A percentile compares a stretch with the other conserved stretches of the same genome.
Conservation (phyloP, 176 grass and related monocot genomes). For the Ensete ventricosum region DNA sequence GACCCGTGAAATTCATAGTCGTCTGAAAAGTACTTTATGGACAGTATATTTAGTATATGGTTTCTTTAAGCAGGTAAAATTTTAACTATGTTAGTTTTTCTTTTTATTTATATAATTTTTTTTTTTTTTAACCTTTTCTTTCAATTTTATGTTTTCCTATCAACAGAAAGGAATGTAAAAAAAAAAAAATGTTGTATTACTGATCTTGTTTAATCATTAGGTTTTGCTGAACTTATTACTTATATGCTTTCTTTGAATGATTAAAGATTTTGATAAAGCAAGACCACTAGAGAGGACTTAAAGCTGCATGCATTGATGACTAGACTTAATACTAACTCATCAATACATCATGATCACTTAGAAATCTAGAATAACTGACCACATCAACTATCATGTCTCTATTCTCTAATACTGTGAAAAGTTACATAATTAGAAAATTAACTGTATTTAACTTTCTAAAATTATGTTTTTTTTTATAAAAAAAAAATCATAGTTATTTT, state of each 20-base stretch:
- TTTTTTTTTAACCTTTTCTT: not conserved
- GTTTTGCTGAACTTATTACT: not conserved
- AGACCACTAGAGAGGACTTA: not conserved
- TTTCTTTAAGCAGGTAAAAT: slow-evolving; percentile 85
- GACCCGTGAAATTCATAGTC: slow-evolving; percentile 38
- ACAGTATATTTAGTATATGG: slow-evolving; percentile 82
- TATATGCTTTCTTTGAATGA: not conserved
- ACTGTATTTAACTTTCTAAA: no score
- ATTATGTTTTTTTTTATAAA: no score
- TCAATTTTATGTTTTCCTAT: not conserved
- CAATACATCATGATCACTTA: not conserved
- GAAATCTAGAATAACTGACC: not conserved
- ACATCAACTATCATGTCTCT: no score
- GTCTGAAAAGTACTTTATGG: slow-evolving; percentile 54
- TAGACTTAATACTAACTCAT: not conserved
- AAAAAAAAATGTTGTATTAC: not conserved
- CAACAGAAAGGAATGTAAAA: not conserved
- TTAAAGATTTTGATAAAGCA: not conserved
- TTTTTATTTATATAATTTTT: no score
- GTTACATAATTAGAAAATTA: no score
- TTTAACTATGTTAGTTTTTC: not conserved
- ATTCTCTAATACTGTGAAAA: no score
- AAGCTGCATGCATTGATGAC: not conserved
- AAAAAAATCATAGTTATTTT: no score
- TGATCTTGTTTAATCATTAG: not conserved